Base-by-base conservation (phyloP, 345 rosid genomes). In the Eucalyptus regnans region DNA sequence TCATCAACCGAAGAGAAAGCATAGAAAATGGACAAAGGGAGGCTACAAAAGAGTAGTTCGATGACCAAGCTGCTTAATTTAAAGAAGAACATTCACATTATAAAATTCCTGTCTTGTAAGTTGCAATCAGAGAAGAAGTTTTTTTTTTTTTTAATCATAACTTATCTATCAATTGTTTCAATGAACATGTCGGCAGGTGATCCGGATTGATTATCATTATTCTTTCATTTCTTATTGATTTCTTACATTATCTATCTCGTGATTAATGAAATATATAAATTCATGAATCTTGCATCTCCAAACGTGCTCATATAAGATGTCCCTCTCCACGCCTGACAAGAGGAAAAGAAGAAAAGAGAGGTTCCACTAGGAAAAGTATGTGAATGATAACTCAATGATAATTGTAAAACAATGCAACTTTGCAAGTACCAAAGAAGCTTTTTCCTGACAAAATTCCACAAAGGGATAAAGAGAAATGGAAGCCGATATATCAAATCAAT, bases 401-500 rank as follows among this genome's bases (percentile, higher is more conserved):
- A 62, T 29, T 29, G 17, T 27, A 41, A 29, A 37, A 23, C 84
- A 10, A 41, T 76, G 48, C 84, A 41, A 11, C 84, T 76, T 76
- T 81, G 79, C 86, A 88, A 88, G 89, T 88, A 88, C 66, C 76
- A 62, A 81, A 58, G 48, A 81, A 29, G 37, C 87, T 50, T 83
- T 88, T 89, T 49, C 84, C 84, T 60, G 81, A 86, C 90, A 85
- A 37, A 86, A 85, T 50, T 23, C 50, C 83, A 86, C 64, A 23
- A 86, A 89, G 86, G 58, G 33, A 51, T 31, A 86, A 66, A 68
- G 80, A 51, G 88, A 60, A 33, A 89, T 44, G 87, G 41, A 88
- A 88, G 80, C 86, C 84, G 44, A 76, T 76, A 85, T 88, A 79
- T 50, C 86, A 86, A 86, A 90, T 86, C 90, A 92, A 92, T 87